Evolutionary conservation across 441 rosid species (phyloP), one percentile per base, ranked within the genome.

Genomic region (Kokia cookei): DNA sequence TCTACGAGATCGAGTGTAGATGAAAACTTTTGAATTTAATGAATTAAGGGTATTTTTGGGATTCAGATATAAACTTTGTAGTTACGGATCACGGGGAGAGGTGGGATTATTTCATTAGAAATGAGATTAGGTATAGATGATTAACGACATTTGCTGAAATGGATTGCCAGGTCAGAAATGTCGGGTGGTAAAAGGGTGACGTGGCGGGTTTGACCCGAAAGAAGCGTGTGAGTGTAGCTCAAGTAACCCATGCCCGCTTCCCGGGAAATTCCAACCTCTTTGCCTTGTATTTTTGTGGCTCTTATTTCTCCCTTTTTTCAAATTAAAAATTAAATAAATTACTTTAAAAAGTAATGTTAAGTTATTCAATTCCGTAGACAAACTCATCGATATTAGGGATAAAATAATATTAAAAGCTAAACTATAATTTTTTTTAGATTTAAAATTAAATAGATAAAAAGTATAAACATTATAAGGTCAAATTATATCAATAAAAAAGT

Each of bases 101-200:
- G 1, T 19, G 15, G 71, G 37, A 48, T 10, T 58, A 0, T 11
- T 13, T 17, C 8, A 27, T 14, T 35, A 8, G 7, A n/a, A 0
- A 27, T 72, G 48, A 54, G n/a, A 17, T 2, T 14, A 66, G 78
- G 47, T 29, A 72, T 59, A 75, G 72, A n/a, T 0, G 63, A 75
- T 32, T 37, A 2, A 4, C 22, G 22, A 14, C 3, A 47, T 27
- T 43, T 7, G 27, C 42, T 2, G 1, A 19, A 47, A 0, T 48
- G 3, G 53, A 60, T 40, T 62, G 75, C 78, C 82, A 51, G 78
- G 82, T 84, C 89, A 76, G 82, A 75, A 3, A 12, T 15, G 72
- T 19, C 71, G 73, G 53, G 73, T 79, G 24, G 70, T 24, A 0
- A 27, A 43, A 35, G 67, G 58, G 27, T 55, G 80, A 82, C 82